These are phyloP conservation scores for Dinochytrium kinnereticum DNA, from an alignment of 371 early-diverging fungal species.

Conservation along the genomic window DNA sequence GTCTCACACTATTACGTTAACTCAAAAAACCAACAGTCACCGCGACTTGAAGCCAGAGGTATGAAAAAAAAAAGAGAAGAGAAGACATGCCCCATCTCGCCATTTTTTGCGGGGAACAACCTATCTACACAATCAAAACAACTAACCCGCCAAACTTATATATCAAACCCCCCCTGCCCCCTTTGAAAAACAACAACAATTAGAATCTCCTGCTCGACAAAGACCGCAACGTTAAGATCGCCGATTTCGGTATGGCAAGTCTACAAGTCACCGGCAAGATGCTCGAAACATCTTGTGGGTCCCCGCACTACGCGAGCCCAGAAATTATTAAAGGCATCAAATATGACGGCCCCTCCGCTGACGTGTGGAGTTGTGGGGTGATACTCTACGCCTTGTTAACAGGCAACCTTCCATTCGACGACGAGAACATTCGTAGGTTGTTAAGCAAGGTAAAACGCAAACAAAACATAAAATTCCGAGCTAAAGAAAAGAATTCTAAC, in stretches of 20 bases:
- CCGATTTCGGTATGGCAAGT: constrained; percentile 88
- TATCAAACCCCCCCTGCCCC: neutral
- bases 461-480: too few species aligned
- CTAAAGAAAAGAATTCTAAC: too few species aligned
- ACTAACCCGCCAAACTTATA: too few species aligned
- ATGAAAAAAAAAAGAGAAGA: too few species aligned
- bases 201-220: constrained; percentile 89
- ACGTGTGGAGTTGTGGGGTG: constrained; percentile 94
- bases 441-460: constrained; percentile 72
- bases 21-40: constrained; percentile 65
- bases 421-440: constrained; percentile 82
- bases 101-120: too few species aligned
- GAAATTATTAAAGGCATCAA: constrained; percentile 86
- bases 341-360: constrained; percentile 86
- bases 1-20: constrained; percentile 18
- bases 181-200: neutral
- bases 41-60: constrained; percentile 95
- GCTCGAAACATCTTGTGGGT: constrained; percentile 84
- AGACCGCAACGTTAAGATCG: constrained; percentile 78
- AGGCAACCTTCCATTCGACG: constrained; percentile 92
- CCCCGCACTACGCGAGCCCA: constrained; percentile 93
- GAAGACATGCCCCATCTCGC: too few species aligned
- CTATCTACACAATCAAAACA: too few species aligned
- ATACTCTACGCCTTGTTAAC: constrained; percentile 88
- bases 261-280: constrained; percentile 71